Evolutionary conservation across 805 yeast species (phyloP).

Genomic region (Wickerhamiella kurtzmanii): DNA sequence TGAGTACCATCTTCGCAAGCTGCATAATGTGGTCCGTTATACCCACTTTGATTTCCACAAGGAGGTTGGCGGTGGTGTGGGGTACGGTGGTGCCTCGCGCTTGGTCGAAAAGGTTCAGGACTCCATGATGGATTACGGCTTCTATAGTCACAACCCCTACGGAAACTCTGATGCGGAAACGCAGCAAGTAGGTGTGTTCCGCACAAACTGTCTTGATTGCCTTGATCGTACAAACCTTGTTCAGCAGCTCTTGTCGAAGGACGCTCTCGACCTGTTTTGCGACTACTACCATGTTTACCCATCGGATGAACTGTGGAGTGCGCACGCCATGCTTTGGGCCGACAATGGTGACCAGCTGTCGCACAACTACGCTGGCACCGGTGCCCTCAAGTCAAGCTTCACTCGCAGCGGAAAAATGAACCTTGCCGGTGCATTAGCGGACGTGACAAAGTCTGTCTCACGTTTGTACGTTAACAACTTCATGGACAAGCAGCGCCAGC

Average conservation of each 20-base stretch:
- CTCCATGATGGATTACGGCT: constrained; percentile 67
- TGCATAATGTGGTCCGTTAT: constrained; percentile 26
- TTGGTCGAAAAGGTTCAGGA: constrained; percentile 51
- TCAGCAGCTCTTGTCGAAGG: constrained; percentile 58
- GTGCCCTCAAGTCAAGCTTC: constrained; percentile 88
- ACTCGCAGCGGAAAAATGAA: constrained; percentile 95
- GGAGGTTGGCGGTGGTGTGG: constrained; percentile 72
- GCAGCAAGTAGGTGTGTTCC: constrained; percentile 79
- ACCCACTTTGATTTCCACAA: constrained; percentile 90
- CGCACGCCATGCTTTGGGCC: constrained; percentile 89
- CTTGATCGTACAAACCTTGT: constrained; percentile 86
- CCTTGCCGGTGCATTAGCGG: constrained; percentile 91
- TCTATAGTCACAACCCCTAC: constrained; percentile 54
- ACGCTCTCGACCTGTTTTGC: constrained; percentile 39
- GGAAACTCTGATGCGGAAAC: constrained; percentile 38
- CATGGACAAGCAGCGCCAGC: constrained; percentile 81
- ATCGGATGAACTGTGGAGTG: constrained; percentile 45
- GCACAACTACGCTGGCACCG: constrained; percentile 93
- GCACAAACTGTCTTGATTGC: constrained; percentile 92
- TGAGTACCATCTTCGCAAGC: constrained; percentile 6
- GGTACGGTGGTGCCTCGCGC: constrained; percentile 69
- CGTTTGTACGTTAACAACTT: constrained; percentile 92
- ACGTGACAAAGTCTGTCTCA: constrained; percentile 89
- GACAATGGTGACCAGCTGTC: constrained; percentile 96
- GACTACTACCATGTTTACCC: constrained; percentile 33